Evolutionary conservation across 2,329 filamentous ascomycete genomes (phyloP), one percentile per base, ranked within the genome.

Genomic region (Colletotrichum noveboracense): DNA sequence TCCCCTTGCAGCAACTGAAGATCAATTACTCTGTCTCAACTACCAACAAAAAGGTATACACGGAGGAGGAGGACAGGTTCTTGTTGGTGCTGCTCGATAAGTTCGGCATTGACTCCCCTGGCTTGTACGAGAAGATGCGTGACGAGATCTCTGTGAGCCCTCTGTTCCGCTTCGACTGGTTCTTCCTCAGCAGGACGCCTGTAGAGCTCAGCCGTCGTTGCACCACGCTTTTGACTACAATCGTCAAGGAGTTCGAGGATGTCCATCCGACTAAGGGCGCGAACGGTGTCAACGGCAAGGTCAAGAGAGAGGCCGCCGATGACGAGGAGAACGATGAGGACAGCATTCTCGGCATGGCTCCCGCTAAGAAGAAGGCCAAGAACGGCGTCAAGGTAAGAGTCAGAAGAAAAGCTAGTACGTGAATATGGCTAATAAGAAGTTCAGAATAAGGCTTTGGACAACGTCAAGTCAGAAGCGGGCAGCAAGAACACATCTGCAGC

Each of bases 1-100:
- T 98, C 66, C 97, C 97, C 28, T 90, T 99, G 18, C 97, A 99
- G 84, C 97, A 99, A 85, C 92, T 99, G 81, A 98, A 98, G 89
- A 96, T 99, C 88, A 98, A 98, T 87, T 99, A 99, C 86, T 98
- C 96, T 0, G 97, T 99, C 32, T 98, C 96, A 8, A 99, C 97
- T 3, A 99, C 97, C 12, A 99, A 99, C 91, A 99, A 99, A 88
- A 99, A 99, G 88, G 96, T 99, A 1, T 99, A 99, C 84, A 98
- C 96, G 0, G 97, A 99, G 83, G 97, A 99, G 83, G 97, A 99
- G 84, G 97, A 99, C 83, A 92, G 97, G 5, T 99, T 99, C 86
- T 86, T 99, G 68, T 90, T 99, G 38, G 96, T 99, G 66, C 94
- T 98, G 86, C 90, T 99, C 7, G 96, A 99, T 86, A 95, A 94